These are phyloP conservation scores for Neurospora sp. DNA, from an alignment of 495 filamentous ascomycete genomes.

Conservation along the genomic window DNA sequence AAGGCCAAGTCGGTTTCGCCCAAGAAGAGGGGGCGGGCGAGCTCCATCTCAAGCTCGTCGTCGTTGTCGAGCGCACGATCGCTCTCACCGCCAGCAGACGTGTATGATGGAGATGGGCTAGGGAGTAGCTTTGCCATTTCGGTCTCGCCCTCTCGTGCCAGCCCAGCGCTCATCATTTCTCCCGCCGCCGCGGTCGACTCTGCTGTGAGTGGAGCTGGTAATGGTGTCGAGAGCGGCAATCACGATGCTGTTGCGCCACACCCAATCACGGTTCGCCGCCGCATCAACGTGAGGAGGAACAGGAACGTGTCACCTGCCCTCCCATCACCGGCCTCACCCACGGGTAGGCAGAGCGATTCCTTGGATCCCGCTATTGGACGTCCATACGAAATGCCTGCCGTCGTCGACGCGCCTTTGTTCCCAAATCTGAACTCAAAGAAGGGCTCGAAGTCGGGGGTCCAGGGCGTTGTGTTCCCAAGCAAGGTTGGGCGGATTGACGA, in stretches of 20 bases:
- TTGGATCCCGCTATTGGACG: conserved; percentile 5
- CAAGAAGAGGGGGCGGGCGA: conserved; percentile 10
- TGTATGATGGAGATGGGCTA: conserved; percentile 9
- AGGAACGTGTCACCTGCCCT: conserved; percentile 26
- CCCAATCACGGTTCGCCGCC: conserved; percentile 21
- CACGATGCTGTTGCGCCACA: conserved; percentile 4
- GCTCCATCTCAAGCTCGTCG: conserved; percentile 21
- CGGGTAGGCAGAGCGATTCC: background rate
- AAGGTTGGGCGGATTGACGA: conserved; percentile 22
- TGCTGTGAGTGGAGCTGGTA: background rate
- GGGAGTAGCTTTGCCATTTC: conserved; percentile 5
- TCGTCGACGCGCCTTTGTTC: conserved; percentile 18
- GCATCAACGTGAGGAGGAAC: conserved; percentile 23
- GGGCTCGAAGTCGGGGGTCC: conserved; percentile 5
- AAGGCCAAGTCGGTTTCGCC: conserved; percentile 19
- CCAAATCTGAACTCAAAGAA: conserved; percentile 18
- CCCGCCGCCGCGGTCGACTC: conserved; percentile 2
- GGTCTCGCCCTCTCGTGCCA: conserved; percentile 15
- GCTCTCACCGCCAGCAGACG: conserved; percentile 16
- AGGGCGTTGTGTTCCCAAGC: conserved; percentile 17
- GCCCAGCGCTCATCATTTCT: conserved; percentile 17
- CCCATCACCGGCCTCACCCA: conserved; percentile 13
- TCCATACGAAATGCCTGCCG: conserved; percentile 24
- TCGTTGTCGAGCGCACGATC: conserved; percentile 25
- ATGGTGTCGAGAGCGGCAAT: background rate